These are phyloP conservation scores for Plasmodium berghei DNA, from an alignment of 169 alveolate genomes.

Conservation along the genomic window DNA sequence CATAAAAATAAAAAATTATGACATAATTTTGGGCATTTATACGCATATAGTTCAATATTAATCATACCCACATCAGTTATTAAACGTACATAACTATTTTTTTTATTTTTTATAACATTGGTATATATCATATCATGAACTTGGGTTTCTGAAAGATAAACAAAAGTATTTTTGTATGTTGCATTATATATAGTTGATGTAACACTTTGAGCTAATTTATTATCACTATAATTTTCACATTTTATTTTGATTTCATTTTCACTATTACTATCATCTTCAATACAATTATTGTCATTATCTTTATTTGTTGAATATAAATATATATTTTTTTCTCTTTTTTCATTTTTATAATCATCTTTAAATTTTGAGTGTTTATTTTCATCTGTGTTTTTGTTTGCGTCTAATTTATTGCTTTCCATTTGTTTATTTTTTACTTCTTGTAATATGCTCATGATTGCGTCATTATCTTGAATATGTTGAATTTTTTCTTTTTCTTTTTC, in stretches of 20 bases:
- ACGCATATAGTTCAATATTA: slow-evolving; percentile 59
- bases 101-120: slow-evolving; percentile 38
- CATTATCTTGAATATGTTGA: slow-evolving; percentile 41
- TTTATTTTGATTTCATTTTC: slow-evolving; percentile 76
- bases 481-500: slow-evolving; percentile 30
- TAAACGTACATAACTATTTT: slow-evolving; percentile 69
- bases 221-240: slow-evolving; percentile 75
- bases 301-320: background rate
- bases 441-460: slow-evolving; percentile 60
- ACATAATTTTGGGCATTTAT: slow-evolving; percentile 53
- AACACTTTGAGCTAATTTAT: slow-evolving; percentile 69
- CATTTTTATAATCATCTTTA: background rate
- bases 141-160: slow-evolving; percentile 58
- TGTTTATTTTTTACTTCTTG: slow-evolving; percentile 52
- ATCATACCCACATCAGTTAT: slow-evolving; percentile 75
- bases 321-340: background rate
- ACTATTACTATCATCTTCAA: slow-evolving; percentile 30
- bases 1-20: slow-evolving; percentile 72
- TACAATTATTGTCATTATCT: background rate
- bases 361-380: background rate
- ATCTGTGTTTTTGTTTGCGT: background rate
- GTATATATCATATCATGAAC: slow-evolving; percentile 54
- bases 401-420: slow-evolving; percentile 22
- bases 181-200: slow-evolving; percentile 68
- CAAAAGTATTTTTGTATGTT: slow-evolving; percentile 38